phyloP scores from a whole-genome alignment of 2,329 filamentous ascomycete genomes.

The Gliomastix tumulicola region DNA sequence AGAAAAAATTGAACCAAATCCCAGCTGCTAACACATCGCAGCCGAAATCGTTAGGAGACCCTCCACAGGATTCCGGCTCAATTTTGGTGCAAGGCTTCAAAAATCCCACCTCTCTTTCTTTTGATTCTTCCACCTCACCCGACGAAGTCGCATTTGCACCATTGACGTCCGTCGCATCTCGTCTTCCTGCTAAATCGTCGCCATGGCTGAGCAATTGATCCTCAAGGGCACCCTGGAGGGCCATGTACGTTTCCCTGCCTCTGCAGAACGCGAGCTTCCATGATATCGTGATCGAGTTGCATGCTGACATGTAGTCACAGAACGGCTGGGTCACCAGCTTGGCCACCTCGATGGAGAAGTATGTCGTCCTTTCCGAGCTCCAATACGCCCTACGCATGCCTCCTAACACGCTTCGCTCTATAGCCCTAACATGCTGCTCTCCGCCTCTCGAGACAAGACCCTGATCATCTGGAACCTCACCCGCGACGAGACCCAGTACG shows the following conservation, averaged over 20 bases:
- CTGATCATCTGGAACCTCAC: conserved; percentile 99
- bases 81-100: conserved; percentile 17
- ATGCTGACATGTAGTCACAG: conserved; percentile 22
- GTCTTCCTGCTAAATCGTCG: conserved; percentile 35
- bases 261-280: background rate
- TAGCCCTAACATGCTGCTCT: conserved; percentile 99
- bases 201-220: conserved; percentile 90
- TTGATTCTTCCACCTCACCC: conserved; percentile 10
- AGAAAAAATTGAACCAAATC: conserved; percentile 33
- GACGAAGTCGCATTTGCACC: conserved; percentile 19
- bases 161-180: too few relatives aligned
- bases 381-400: background rate
- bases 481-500: conserved; percentile 96
- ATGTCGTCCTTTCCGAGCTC: conserved; percentile 30
- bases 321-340: conserved; percentile 99
- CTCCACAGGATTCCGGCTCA: background rate
- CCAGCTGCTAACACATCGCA: conserved; percentile 15
- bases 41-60: conserved; percentile 1
- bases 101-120: conserved; percentile 23
- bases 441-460: conserved; percentile 94
- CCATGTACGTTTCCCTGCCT: conserved; percentile 58
- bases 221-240: conserved; percentile 96
- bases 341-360: conserved; percentile 99
- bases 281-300: background rate
- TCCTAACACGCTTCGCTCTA: conserved; percentile 11